Evolutionary conservation across 352 stramenopile genomes (phyloP).

Genomic region (Phytopythium sindhum): DNA sequence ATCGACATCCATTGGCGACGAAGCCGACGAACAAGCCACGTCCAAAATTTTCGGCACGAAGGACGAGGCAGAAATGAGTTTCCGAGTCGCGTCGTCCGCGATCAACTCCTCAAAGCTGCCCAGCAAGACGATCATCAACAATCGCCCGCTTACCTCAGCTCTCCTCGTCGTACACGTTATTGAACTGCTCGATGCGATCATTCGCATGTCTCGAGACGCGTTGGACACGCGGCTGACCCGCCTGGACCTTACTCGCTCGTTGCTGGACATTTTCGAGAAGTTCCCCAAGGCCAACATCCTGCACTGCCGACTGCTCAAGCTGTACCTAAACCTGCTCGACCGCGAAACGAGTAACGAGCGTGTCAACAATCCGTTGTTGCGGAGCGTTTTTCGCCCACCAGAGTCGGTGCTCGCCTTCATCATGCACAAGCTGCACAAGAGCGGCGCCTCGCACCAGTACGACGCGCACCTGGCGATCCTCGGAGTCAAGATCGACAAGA

Average conservation of each 20-base stretch:
- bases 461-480: slow-evolving; percentile 73
- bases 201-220: slow-evolving; percentile 58
- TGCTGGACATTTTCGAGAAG: slow-evolving; percentile 71
- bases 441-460: slow-evolving; percentile 45
- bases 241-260: slow-evolving; percentile 49
- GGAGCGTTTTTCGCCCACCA: slow-evolving; percentile 65
- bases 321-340: slow-evolving; percentile 69
- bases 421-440: slow-evolving; percentile 56
- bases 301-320: slow-evolving; percentile 63
- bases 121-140: slow-evolving; percentile 53
- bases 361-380: slow-evolving; percentile 74
- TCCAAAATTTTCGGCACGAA: slow-evolving; percentile 2
- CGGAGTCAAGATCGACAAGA: slow-evolving; percentile 78
- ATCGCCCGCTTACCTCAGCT: slow-evolving; percentile 57
- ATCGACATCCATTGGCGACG: neutral
- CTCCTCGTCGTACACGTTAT: slow-evolving; percentile 65
- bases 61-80: slow-evolving; percentile 12
- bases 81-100: slow-evolving; percentile 3
- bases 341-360: slow-evolving; percentile 51
- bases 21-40: neutral
- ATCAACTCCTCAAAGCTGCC: slow-evolving; percentile 12
- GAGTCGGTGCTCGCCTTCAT: slow-evolving; percentile 71
- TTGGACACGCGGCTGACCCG: slow-evolving; percentile 53
- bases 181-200: slow-evolving; percentile 54
- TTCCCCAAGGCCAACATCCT: slow-evolving; percentile 72